phyloP scores from a whole-genome alignment of 2,329 filamentous ascomycete genomes.

The Emmonsia crescens region DNA sequence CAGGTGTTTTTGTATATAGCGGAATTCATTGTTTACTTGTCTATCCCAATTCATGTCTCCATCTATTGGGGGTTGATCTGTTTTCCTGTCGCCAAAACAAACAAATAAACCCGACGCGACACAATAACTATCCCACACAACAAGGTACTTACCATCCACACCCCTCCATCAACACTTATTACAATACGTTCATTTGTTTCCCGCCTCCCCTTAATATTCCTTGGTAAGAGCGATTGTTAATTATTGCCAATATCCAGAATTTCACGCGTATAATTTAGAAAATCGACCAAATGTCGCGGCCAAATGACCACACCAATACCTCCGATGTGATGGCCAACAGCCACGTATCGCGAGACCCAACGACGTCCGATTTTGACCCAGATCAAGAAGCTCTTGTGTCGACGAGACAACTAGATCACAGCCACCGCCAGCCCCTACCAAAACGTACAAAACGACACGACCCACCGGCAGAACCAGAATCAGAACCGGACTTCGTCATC shows the following conservation, averaged over 20 bases:
- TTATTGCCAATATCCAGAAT: neutral
- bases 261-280: neutral
- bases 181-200: neutral
- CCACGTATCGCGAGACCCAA: conserved; percentile 13
- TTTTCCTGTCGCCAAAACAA: neutral
- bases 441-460: conserved; percentile 13
- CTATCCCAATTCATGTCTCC: neutral
- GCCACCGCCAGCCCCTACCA: conserved; percentile 19
- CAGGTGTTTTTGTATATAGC: conserved; percentile 2
- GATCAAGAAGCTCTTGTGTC: conserved; percentile 34
- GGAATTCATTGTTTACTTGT: neutral
- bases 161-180: neutral
- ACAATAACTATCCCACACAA: neutral
- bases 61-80: neutral
- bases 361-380: conserved; percentile 30
- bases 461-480: conserved; percentile 12
- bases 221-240: neutral
- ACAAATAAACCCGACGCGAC: neutral
- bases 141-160: neutral
- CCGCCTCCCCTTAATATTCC: neutral
- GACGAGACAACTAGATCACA: conserved; percentile 25
- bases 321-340: conserved; percentile 19
- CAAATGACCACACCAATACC: conserved; percentile 11
- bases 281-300: neutral
- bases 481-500: conserved; percentile 35